These are phyloP conservation scores for Selaginella moellendorffii DNA, from an alignment of 75 land plant species.

Conservation along the genomic window DNA sequence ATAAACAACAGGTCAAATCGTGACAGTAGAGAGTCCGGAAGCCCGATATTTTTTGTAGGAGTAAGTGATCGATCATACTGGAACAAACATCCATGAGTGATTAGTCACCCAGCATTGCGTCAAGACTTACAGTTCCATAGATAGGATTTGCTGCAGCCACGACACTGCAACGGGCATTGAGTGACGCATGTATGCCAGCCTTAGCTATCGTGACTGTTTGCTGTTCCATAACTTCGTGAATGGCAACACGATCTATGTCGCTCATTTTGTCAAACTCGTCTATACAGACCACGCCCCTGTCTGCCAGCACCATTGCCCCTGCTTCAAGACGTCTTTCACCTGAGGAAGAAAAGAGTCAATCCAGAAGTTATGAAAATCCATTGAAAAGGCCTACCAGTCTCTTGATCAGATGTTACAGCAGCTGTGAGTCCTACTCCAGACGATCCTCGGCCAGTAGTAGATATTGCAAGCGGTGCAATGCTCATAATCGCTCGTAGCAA, in stretches of 20 bases:
- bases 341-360: no score
- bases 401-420: slow-evolving; percentile 96
- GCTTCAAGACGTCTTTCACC: slow-evolving; percentile 98
- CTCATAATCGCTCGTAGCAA: slow-evolving; percentile 92
- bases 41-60: slow-evolving; percentile 97
- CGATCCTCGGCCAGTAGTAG: slow-evolving; percentile 96
- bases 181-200: slow-evolving; percentile 98
- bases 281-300: slow-evolving; percentile 93
- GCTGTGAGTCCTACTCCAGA: slow-evolving; percentile 99
- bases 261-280: slow-evolving; percentile 99
- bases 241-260: slow-evolving; percentile 92
- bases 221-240: slow-evolving; percentile 99
- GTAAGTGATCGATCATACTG: slow-evolving; percentile 98
- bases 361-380: neutral
- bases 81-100: neutral
- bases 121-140: slow-evolving; percentile 81
- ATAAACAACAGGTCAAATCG: slow-evolving; percentile 97
- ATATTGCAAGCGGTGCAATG: slow-evolving; percentile 93
- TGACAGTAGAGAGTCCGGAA: slow-evolving; percentile 94
- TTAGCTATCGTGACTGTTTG: slow-evolving; percentile 99
- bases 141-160: slow-evolving; percentile 99
- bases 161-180: slow-evolving; percentile 99
- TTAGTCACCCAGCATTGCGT: neutral
- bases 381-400: slow-evolving; percentile 50
- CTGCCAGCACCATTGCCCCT: slow-evolving; percentile 99